These are phyloP conservation scores for Lachancea fermentati DNA, from an alignment of 805 yeast genomes.

Conservation along the genomic window DNA sequence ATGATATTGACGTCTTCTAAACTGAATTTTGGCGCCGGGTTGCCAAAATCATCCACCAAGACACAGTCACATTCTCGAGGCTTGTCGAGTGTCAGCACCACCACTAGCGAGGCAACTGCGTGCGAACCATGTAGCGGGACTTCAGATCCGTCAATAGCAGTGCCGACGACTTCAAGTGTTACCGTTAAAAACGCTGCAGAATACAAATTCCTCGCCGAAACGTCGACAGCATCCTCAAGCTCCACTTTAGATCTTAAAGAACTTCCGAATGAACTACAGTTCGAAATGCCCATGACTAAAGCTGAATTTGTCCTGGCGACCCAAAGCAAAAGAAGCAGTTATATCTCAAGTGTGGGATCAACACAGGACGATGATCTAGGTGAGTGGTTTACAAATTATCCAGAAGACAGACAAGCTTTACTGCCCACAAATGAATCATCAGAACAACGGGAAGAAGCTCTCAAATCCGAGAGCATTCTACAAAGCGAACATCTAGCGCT, in stretches of 20 bases:
- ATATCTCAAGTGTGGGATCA: constrained; percentile 20
- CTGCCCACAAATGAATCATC: constrained; percentile 1
- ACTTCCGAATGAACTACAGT: constrained; percentile 16
- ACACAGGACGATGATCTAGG: constrained; percentile 7
- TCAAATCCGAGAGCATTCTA: constrained; percentile 3
- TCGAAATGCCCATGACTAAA: constrained; percentile 19
- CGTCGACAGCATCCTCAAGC: constrained; percentile 9
- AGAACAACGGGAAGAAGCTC: constrained; percentile 1
- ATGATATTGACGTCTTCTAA: constrained; percentile 16
- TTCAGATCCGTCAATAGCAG: background rate
- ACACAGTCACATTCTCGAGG: constrained; percentile 5
- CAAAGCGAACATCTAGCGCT: constrained; percentile 18
- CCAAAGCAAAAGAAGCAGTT: constrained; percentile 27
- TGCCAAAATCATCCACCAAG: background rate
- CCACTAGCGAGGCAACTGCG: constrained; percentile 14
- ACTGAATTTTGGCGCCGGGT: constrained; percentile 2
- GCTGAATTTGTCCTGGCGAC: constrained; percentile 19
- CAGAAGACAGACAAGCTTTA: constrained; percentile 4
- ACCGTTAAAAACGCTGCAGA: constrained; percentile 9
- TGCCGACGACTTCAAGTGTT: background rate
- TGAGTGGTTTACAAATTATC: constrained; percentile 8
- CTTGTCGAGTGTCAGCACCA: constrained; percentile 11
- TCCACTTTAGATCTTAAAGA: constrained; percentile 7
- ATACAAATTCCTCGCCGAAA: constrained; percentile 8
- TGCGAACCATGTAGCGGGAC: constrained; percentile 9